These are phyloP conservation scores for Kodamaea sagamina DNA, from an alignment of 805 yeast genomes.

Conservation along the genomic window DNA sequence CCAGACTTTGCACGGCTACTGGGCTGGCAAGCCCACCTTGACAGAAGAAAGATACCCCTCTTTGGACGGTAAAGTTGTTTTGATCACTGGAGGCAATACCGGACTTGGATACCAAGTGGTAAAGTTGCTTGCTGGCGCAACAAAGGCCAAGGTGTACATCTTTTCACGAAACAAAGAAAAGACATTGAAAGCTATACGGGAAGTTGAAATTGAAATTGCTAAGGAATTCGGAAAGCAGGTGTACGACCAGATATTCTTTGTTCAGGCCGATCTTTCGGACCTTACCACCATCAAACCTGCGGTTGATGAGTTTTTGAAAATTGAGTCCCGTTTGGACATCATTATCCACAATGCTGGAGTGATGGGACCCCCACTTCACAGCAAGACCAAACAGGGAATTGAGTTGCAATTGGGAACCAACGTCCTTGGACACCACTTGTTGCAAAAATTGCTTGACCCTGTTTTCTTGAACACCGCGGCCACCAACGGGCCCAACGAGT, in stretches of 20 bases:
- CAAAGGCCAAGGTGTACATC: constrained; percentile 35
- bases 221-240: constrained; percentile 18
- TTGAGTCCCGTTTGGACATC: constrained; percentile 21
- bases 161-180: constrained; percentile 38
- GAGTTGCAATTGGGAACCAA: constrained; percentile 51
- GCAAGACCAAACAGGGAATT: constrained; percentile 44
- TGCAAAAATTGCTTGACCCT: constrained; percentile 42
- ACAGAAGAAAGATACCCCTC: constrained; percentile 37
- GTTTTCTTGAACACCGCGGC: constrained; percentile 36
- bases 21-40: constrained; percentile 21
- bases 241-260: constrained; percentile 8
- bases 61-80: constrained; percentile 36
- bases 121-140: constrained; percentile 29
- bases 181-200: constrained; percentile 29
- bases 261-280: constrained; percentile 14
- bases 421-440: constrained; percentile 45
- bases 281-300: constrained; percentile 18
- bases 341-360: constrained; percentile 32
- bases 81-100: constrained; percentile 42
- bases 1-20: constrained; percentile 9
- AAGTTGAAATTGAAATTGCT: constrained; percentile 24
- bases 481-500: constrained; percentile 21
- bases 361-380: constrained; percentile 38
- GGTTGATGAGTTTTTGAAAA: constrained; percentile 26
- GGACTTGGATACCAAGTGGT: constrained; percentile 36